Conservation (phyloP, 2,329 filamentous ascomycete species). For the Trichoderma guizhouense region DNA sequence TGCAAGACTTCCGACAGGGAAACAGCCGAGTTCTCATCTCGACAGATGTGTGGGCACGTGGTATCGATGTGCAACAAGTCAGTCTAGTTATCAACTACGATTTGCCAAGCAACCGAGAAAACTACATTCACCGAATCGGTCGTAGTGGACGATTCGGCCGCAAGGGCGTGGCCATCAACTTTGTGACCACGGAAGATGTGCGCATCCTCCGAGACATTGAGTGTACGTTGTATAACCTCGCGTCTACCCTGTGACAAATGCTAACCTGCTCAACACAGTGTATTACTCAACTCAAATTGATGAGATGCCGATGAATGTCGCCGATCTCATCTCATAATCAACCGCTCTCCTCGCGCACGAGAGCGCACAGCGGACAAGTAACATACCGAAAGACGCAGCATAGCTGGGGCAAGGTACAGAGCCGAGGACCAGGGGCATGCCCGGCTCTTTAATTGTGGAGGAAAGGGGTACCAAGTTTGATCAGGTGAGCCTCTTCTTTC, state of each 20-base stretch:
- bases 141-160: slow-evolving; percentile 92
- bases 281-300: slow-evolving; percentile 97
- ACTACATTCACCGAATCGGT: slow-evolving; percentile 98
- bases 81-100: slow-evolving; percentile 99
- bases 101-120: slow-evolving; percentile 95
- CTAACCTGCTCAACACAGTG: slow-evolving; percentile 46
- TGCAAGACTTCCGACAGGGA: slow-evolving; percentile 97
- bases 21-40: slow-evolving; percentile 96
- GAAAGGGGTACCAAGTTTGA: slow-evolving; percentile 20
- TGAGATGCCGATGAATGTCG: slow-evolving; percentile 97
- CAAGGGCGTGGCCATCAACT: slow-evolving; percentile 99
- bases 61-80: slow-evolving; percentile 98
- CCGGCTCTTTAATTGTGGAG: slow-evolving; percentile 18
- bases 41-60: slow-evolving; percentile 95
- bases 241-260: not conserved
- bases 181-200: slow-evolving; percentile 96
- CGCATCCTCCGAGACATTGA: slow-evolving; percentile 97
- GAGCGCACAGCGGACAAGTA: not conserved
- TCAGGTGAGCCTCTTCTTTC: slow-evolving; percentile 17
- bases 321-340: slow-evolving; percentile 54
- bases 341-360: not conserved
- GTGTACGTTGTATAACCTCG: slow-evolving; percentile 51
- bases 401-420: not conserved
- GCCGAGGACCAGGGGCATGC: slow-evolving; percentile 11
- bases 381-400: not conserved